Conservation (phyloP, 768 basidiomycete species). For the Tylopilus vinaceipallidus region DNA sequence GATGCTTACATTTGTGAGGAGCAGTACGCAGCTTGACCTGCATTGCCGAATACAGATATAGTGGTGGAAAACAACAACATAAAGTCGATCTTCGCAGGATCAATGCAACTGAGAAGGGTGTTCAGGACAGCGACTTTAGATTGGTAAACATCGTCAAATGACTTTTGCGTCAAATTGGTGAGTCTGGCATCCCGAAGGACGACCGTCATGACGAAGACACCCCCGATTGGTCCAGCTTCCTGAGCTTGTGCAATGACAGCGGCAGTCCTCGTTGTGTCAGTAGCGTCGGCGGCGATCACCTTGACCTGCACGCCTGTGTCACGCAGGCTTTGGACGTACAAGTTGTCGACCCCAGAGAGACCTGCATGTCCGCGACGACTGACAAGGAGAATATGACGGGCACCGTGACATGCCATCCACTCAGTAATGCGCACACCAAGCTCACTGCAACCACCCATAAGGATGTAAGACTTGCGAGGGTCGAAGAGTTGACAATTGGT, state of each 20-base stretch:
- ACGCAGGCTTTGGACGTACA: conserved; percentile 30
- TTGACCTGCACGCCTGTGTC: conserved; percentile 23
- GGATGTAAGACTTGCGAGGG: conserved; percentile 25
- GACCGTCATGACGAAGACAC: conserved; percentile 34
- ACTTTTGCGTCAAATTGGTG: conserved; percentile 33
- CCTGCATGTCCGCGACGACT: conserved; percentile 21
- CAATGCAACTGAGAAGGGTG: conserved; percentile 14
- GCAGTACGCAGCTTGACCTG: conserved; percentile 24
- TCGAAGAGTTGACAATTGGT: conserved; percentile 30
- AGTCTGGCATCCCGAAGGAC: conserved; percentile 35
- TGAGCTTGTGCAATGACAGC: conserved; percentile 22
- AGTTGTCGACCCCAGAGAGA: conserved; percentile 22
- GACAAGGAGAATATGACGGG: conserved; percentile 33
- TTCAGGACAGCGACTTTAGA: conserved; percentile 22
- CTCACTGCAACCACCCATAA: conserved; percentile 22
- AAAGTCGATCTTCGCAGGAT: conserved; percentile 28
- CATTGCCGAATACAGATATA: conserved; percentile 33
- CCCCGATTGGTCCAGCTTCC: conserved; percentile 28
- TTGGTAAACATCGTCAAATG: conserved; percentile 27
- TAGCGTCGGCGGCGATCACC: conserved; percentile 28
- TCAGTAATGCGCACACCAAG: conserved; percentile 29
- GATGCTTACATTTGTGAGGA: conserved; percentile 20
- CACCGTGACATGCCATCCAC: conserved; percentile 35
- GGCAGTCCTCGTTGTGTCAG: conserved; percentile 22
- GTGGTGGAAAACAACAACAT: conserved; percentile 35